phyloP scores from a whole-genome alignment of 495 filamentous ascomycete species.

The Penicillium antarcticum region DNA sequence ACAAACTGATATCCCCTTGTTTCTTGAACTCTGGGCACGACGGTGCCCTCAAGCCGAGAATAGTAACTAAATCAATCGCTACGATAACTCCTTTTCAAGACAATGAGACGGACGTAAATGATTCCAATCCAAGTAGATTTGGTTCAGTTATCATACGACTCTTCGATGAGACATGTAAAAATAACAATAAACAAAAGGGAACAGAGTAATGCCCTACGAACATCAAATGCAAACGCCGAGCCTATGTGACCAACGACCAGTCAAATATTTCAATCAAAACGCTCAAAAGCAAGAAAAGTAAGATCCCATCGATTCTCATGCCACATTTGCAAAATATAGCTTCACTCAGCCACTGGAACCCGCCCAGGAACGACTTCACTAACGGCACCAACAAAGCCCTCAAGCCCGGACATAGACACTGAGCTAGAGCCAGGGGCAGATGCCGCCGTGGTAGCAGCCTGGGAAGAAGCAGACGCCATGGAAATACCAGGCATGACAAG shows the following conservation, averaged over 20 bases:
- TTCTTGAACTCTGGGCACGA: background rate
- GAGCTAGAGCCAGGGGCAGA: constrained; percentile 12
- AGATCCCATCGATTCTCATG: background rate
- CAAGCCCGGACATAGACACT: constrained; percentile 31
- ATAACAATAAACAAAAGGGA: background rate
- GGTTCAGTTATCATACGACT: background rate
- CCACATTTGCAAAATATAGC: background rate
- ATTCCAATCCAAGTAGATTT: background rate
- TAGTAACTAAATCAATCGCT: constrained; percentile 14
- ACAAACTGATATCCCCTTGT: background rate
- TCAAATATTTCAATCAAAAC: background rate
- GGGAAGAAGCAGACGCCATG: constrained; percentile 23
- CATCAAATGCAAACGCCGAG: background rate
- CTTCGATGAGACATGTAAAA: background rate
- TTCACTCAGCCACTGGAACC: constrained; percentile 7
- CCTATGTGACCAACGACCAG: background rate
- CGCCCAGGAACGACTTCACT: constrained; percentile 32
- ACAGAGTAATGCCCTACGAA: background rate
- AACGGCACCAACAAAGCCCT: constrained; percentile 49
- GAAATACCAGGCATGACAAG: constrained; percentile 68
- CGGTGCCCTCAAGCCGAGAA: background rate
- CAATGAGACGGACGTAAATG: background rate
- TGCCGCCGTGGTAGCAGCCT: constrained; percentile 22
- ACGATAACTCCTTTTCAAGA: background rate
- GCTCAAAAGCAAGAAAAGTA: background rate